phyloP scores from a whole-genome alignment of 306 rosid genomes.

The Dryas octopetala region DNA sequence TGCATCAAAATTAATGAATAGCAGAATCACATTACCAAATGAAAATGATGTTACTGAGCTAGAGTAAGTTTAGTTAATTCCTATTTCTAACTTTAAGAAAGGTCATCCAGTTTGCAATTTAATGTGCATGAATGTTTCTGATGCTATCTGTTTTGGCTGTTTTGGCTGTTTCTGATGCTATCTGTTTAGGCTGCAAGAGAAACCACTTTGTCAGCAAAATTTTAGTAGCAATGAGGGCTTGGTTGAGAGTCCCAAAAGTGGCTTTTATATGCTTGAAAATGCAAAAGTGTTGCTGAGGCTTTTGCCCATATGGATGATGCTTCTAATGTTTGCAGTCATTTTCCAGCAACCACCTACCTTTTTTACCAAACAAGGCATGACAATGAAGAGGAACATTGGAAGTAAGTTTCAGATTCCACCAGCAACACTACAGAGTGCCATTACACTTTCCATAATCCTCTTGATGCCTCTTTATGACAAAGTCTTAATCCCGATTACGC shows the following conservation, averaged over 20 bases:
- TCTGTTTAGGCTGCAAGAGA: constrained; percentile 71
- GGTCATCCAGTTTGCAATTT: background rate
- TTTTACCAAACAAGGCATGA: constrained; percentile 95
- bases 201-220: constrained; percentile 61
- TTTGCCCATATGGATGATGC: constrained; percentile 88
- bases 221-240: constrained; percentile 32
- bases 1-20: constrained; percentile 48
- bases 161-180: constrained; percentile 1
- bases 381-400: constrained; percentile 85
- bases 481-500: constrained; percentile 69
- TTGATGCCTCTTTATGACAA: constrained; percentile 81
- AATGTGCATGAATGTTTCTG: constrained; percentile 4
- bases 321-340: constrained; percentile 89
- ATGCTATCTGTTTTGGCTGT: background rate
- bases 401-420: constrained; percentile 78
- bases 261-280: constrained; percentile 35
- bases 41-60: constrained; percentile 52
- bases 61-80: constrained; percentile 57
- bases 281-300: constrained; percentile 56
- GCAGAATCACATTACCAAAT: constrained; percentile 45
- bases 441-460: constrained; percentile 71
- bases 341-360: constrained; percentile 87
- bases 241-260: constrained; percentile 36
- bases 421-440: constrained; percentile 85
- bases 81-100: background rate